Evolutionary conservation across 805 yeast species (phyloP), one percentile per base, ranked within the genome.

Genomic region (Kuraishia hungarica): DNA sequence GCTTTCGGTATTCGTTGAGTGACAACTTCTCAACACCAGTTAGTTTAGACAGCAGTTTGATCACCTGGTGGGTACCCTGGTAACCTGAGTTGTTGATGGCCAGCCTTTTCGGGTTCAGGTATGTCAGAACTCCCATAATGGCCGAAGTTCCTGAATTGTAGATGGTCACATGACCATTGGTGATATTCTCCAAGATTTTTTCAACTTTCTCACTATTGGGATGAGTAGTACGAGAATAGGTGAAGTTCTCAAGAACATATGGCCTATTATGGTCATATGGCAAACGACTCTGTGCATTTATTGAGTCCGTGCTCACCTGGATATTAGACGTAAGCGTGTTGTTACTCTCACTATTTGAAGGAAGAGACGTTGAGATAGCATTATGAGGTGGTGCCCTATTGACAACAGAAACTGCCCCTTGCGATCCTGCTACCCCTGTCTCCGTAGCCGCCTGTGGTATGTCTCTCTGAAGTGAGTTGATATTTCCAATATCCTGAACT

Each of bases 131-230:
- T 1, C 81, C 84, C 72, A 70, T 72, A 50, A 78, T 77, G 0
- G 84, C 82, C 26, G 78, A 69, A 6, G 81, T 68, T 0, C 84
- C 84, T 1, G 82, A 76, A 50, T 73, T 73, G 57, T 80, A 80
- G 1, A 76, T 70, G 0, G 79, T 75, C 0, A 75, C 80, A 60
- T 74, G 63, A 2, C 78, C 77, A 39, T 74, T 74, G 1, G 80
- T 72, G 50, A 79, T 71, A 39, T 72, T 70, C 49, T 71, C 74
- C 20, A 80, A 62, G n/a, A 74, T 73, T 54, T 68, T 70, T 60
- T 80, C 84, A 20, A 75, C 77, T 48, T 73, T 68, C 54, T 71
- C 76, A 17, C 80, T 71, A 58, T 75, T 79, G 2, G 81, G 81
- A 60, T 79, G 81, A 15, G 72, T 64, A 5, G 71, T 60, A 54